phyloP scores from a whole-genome alignment of 129 eudicot species.

The Saussurea involucrata region DNA sequence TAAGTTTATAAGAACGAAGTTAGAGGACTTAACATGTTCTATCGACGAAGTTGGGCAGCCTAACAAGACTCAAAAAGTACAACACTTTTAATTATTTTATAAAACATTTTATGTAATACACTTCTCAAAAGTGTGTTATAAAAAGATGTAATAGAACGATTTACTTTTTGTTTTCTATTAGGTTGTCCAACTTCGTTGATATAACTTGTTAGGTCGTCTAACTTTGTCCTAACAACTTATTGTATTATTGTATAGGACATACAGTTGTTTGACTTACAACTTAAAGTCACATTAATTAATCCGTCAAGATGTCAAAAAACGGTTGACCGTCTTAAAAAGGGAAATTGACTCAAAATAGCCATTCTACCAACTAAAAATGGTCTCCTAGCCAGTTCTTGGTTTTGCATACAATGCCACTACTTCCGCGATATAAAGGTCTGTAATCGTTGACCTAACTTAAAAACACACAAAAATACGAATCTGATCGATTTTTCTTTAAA shows the following conservation, averaged over 20 bases:
- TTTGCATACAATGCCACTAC: too few species aligned
- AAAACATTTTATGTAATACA: background rate
- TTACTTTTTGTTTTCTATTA: background rate
- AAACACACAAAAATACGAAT: too few species aligned
- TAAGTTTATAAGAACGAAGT: background rate
- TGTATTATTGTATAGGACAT: background rate
- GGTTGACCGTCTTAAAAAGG: background rate
- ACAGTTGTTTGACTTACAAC: background rate
- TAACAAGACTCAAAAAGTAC: background rate
- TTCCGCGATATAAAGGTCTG: too few species aligned
- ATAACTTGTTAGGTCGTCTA: background rate
- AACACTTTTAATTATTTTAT: background rate
- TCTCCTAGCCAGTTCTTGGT: too few species aligned
- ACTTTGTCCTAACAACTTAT: background rate
- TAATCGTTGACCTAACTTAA: too few species aligned
- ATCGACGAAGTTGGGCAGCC: background rate
- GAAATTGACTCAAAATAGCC: too few species aligned
- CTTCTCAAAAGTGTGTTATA: background rate
- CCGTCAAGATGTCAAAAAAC: background rate
- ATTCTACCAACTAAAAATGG: too few species aligned
- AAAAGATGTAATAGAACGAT: background rate
- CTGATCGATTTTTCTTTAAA: too few species aligned
- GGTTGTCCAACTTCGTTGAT: background rate
- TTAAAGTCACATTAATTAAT: background rate
- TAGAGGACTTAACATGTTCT: background rate